phyloP scores from a whole-genome alignment of 75 land plant genomes.

The Sequoia sempervirens region DNA sequence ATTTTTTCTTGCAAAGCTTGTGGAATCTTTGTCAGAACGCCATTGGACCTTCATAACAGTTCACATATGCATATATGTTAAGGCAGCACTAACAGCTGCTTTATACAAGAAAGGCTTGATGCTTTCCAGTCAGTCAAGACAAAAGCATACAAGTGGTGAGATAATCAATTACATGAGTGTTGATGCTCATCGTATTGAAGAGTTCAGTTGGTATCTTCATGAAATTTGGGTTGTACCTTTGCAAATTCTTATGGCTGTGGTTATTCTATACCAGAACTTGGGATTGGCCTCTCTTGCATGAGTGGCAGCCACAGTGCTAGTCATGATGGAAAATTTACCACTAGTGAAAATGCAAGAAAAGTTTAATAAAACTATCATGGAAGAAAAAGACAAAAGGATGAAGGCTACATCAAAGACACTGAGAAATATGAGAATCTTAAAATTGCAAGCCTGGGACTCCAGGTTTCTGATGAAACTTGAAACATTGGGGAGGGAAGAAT shows the following conservation, averaged over 20 bases:
- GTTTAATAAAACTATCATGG: conserved; percentile 66
- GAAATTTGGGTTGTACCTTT: conserved; percentile 69
- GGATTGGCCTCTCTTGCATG: conserved; percentile 61
- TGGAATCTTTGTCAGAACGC: conserved; percentile 17
- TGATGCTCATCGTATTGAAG: conserved; percentile 12
- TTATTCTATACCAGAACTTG: conserved; percentile 42
- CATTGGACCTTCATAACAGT: conserved; percentile 19
- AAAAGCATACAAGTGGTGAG: conserved; percentile 8
- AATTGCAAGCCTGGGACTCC: conserved; percentile 84
- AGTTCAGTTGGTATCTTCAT: conserved; percentile 63
- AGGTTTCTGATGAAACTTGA: conserved; percentile 53
- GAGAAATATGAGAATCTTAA: conserved; percentile 67
- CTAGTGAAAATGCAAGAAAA: conserved; percentile 44
- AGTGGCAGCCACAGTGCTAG: conserved; percentile 49
- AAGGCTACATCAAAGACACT: conserved; percentile 17
- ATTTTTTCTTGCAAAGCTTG: conserved; percentile 26
- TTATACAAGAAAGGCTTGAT: conserved; percentile 25
- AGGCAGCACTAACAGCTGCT: neutral
- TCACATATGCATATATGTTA: conserved; percentile 20
- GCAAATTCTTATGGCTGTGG: conserved; percentile 65
- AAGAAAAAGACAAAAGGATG: conserved; percentile 78
- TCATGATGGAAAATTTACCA: conserved; percentile 16
- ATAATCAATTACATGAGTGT: too few species aligned
- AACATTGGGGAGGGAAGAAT: conserved; percentile 38
- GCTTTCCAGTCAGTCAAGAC: conserved; percentile 24